Conservation (phyloP, 768 basidiomycete species). For the Pleurotus salmoneostramineus region DNA sequence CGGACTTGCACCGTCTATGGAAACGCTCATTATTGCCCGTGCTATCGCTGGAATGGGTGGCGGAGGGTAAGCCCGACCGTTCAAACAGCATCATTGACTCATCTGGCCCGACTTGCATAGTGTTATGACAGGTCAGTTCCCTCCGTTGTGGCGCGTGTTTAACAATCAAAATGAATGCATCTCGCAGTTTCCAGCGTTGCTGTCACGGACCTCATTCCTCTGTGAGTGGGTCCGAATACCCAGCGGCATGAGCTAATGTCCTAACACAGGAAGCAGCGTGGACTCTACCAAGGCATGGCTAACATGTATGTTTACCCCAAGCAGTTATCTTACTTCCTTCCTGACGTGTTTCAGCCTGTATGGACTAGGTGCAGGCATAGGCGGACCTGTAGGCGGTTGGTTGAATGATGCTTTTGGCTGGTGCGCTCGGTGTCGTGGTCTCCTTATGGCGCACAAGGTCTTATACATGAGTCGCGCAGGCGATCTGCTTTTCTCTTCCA, state of each 20-base stretch:
- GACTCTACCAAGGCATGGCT: slow-evolving; percentile 87
- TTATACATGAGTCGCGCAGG: slow-evolving; percentile 38
- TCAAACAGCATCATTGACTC: neutral
- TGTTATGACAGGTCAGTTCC: slow-evolving; percentile 72
- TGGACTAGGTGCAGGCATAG: slow-evolving; percentile 78
- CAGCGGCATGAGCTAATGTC: neutral
- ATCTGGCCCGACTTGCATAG: slow-evolving; percentile 32
- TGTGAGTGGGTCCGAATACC: slow-evolving; percentile 46
- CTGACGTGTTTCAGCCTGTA: slow-evolving; percentile 50
- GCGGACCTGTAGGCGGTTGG: slow-evolving; percentile 82
- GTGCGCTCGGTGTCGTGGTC: slow-evolving; percentile 35
- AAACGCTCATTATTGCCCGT: slow-evolving; percentile 71
- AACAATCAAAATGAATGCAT: neutral
- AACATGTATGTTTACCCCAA: slow-evolving; percentile 63
- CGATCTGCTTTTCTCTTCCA: slow-evolving; percentile 83
- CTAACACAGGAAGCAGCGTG: slow-evolving; percentile 67
- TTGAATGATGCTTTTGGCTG: slow-evolving; percentile 84
- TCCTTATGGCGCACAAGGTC: slow-evolving; percentile 1
- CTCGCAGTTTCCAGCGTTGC: slow-evolving; percentile 75
- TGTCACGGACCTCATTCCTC: slow-evolving; percentile 83
- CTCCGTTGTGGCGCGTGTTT: slow-evolving; percentile 7
- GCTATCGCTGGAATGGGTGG: slow-evolving; percentile 91
- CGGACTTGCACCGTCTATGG: slow-evolving; percentile 86
- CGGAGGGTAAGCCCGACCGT: slow-evolving; percentile 63
- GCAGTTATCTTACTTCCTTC: neutral